A percentile compares a stretch with the other conserved stretches of the same genome.
These are phyloP conservation scores for Hypoxylon sp. DNA, from an alignment of 2,329 filamentous ascomycete species.

Conservation along the genomic window DNA sequence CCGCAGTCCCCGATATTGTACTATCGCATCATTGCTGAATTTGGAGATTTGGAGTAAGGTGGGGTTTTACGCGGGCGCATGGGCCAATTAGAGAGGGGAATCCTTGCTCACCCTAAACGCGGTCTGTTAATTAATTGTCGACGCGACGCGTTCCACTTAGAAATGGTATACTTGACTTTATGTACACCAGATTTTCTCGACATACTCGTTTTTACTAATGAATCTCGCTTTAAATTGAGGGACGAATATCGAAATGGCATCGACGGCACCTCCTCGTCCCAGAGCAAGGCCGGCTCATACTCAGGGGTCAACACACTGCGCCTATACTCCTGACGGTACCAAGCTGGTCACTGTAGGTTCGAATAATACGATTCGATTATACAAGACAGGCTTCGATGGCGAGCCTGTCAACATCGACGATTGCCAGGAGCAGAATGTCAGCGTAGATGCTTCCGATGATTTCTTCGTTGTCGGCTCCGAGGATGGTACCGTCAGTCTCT, in stretches of 20 bases:
- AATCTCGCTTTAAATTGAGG: constrained; percentile 10
- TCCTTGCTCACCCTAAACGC: constrained; percentile 25
- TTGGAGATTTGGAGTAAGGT: constrained; percentile 41
- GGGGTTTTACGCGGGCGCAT: constrained; percentile 15
- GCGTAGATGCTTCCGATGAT: constrained; percentile 81
- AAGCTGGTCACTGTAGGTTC: constrained; percentile 92
- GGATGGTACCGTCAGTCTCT: constrained; percentile 95
- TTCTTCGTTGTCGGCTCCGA: constrained; percentile 93
- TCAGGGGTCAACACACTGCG: constrained; percentile 86
- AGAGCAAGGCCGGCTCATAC: constrained; percentile 82
- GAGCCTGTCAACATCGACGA: constrained; percentile 95
- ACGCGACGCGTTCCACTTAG: constrained; percentile 41
- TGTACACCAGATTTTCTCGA: constrained; percentile 19
- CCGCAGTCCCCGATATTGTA: constrained; percentile 15
- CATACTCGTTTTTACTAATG: constrained; percentile 12
- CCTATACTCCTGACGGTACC: constrained; percentile 90
- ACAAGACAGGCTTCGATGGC: constrained; percentile 90
- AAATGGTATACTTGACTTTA: constrained; percentile 3
- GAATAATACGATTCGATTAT: constrained; percentile 94
- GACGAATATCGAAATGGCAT: constrained; percentile 55
- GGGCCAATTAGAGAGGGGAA: constrained; percentile 33
- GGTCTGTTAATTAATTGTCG: constrained; percentile 35
- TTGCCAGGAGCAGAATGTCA: constrained; percentile 86
- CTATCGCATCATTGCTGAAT: constrained; percentile 21
- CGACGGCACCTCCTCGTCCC: constrained; percentile 63